Conservation (phyloP, 306 rosid genomes). For the cucumber (Cucumis sativus) region DNA sequence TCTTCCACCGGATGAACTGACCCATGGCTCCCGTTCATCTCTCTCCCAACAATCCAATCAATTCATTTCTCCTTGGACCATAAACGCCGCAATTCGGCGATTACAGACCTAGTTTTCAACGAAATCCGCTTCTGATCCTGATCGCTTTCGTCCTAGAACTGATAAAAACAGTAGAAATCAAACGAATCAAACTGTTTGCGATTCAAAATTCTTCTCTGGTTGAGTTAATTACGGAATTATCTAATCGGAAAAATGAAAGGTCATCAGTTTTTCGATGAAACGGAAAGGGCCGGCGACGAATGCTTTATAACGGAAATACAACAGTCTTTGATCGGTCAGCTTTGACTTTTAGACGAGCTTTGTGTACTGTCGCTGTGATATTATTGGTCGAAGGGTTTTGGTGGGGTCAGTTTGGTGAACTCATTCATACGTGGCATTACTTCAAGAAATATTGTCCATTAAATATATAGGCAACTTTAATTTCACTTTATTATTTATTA, state of each 20-base stretch:
- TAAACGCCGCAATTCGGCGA: neutral
- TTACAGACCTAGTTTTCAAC: neutral
- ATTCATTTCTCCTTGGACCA: neutral
- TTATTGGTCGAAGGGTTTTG: neutral
- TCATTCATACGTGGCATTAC: neutral
- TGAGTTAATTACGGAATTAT: neutral
- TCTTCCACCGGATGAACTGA: slow-evolving; percentile 79
- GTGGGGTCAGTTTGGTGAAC: neutral
- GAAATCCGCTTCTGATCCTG: neutral
- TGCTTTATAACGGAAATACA: neutral
- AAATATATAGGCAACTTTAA: neutral
- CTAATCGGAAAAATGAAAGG: neutral
- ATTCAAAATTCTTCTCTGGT: neutral
- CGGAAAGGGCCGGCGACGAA: neutral
- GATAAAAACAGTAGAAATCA: neutral
- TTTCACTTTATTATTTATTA: too few species aligned
- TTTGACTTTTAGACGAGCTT: neutral
- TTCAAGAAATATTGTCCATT: neutral
- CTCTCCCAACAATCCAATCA: slow-evolving; percentile 14
- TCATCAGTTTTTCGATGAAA: neutral
- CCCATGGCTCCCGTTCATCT: slow-evolving; percentile 80
- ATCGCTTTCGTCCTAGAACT: neutral
- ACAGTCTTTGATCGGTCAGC: neutral
- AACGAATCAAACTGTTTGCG: neutral
- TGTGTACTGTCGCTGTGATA: neutral